Percentiles rank a stretch among this genome's conserved stretches.
These are phyloP conservation scores for Solanum tarapatanum DNA, from an alignment of 257 asterid genomes.

Conservation along the genomic window DNA sequence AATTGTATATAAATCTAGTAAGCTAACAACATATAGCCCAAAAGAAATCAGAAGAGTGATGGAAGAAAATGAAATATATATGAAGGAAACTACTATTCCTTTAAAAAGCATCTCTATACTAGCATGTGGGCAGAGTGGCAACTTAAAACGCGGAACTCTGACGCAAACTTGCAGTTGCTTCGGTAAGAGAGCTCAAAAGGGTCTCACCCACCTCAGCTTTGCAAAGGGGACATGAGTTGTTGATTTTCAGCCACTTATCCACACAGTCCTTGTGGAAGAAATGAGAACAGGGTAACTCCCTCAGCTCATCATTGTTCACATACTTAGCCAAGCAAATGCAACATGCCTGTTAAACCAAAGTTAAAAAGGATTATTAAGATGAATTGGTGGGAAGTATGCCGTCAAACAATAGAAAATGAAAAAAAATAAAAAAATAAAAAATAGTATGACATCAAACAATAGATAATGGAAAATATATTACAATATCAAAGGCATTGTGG, in stretches of 20 bases:
- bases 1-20: not conserved
- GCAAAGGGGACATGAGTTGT: slow-evolving; percentile 89
- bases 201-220: slow-evolving; percentile 87
- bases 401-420: not conserved
- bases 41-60: not conserved
- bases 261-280: slow-evolving; percentile 93
- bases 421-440: not conserved
- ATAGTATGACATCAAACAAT: not conserved
- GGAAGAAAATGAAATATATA: not conserved
- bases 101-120: not conserved
- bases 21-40: not conserved
- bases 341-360: slow-evolving; percentile 47
- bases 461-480: not conserved
- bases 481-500: not conserved
- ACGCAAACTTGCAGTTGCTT: slow-evolving; percentile 46
- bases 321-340: slow-evolving; percentile 90
- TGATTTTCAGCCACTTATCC: slow-evolving; percentile 90
- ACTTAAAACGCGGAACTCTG: slow-evolving; percentile 11
- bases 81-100: not conserved
- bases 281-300: slow-evolving; percentile 80
- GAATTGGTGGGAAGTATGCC: not conserved
- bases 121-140: not conserved
- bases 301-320: slow-evolving; percentile 76
- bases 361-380: not conserved
- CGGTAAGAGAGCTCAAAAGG: slow-evolving; percentile 38